Evolutionary conservation across 2,329 filamentous ascomycete species (phyloP).

Genomic region (Rosellinia necatrix): DNA sequence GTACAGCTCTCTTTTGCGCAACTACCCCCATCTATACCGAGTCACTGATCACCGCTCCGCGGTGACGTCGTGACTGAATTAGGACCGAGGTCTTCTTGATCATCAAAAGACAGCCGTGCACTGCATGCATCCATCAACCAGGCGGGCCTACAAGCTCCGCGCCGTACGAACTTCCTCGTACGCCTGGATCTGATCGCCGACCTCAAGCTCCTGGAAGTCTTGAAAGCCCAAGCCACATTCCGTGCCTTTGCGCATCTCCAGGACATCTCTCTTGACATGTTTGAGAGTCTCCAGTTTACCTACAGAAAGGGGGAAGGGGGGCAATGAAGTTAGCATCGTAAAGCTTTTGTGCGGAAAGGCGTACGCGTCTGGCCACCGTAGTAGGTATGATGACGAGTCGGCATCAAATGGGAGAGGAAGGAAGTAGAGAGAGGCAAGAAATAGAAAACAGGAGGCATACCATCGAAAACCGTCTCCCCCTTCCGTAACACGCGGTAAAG

Average conservation of each 20-base stretch:
- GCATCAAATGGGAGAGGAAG: too few relatives aligned
- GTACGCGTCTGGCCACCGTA: too few relatives aligned
- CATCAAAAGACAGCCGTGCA: too few relatives aligned
- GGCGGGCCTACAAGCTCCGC: conserved; percentile 53
- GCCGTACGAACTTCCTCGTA: conserved; percentile 81
- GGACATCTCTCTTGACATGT: conserved; percentile 88
- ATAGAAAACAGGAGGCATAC: conserved; percentile 57
- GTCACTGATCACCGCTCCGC: too few relatives aligned
- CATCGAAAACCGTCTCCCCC: conserved; percentile 76
- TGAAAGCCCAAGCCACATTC: conserved; percentile 92
- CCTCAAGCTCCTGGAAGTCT: conserved; percentile 75
- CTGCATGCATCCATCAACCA: too few relatives aligned
- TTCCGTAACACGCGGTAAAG: conserved; percentile 74
- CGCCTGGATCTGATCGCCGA: conserved; percentile 85
- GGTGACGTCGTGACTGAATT: too few relatives aligned
- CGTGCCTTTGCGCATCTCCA: conserved; percentile 86
- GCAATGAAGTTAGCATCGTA: too few relatives aligned
- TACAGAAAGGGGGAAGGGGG: conserved; percentile 45
- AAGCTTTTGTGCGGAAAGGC: too few relatives aligned
- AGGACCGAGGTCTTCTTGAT: too few relatives aligned
- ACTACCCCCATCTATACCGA: too few relatives aligned
- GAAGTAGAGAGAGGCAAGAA: neutral
- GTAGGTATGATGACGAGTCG: neutral
- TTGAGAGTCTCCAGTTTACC: conserved; percentile 82
- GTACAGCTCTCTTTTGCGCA: too few relatives aligned